These are phyloP conservation scores for Hyphopichia khmerensis DNA, from an alignment of 1,139 yeast species.

Conservation along the genomic window DNA sequence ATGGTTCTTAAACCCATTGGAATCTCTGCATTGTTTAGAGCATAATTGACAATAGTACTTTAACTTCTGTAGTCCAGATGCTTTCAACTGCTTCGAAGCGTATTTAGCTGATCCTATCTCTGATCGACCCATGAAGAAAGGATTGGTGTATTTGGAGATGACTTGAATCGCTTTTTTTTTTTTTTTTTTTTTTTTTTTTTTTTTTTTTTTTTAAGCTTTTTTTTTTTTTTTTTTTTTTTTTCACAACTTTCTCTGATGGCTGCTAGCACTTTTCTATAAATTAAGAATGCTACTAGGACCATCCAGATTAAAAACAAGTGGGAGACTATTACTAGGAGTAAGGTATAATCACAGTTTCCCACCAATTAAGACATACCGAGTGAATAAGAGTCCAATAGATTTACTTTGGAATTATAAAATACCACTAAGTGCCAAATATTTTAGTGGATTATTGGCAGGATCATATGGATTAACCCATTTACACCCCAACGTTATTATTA, in stretches of 20 bases:
- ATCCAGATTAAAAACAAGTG: neutral
- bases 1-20: conserved; percentile 92
- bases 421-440: conserved; percentile 30
- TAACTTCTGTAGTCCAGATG: conserved; percentile 82
- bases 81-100: conserved; percentile 73
- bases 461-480: conserved; percentile 34
- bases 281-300: neutral
- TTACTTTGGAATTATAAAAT: conserved; percentile 27
- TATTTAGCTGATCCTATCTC: conserved; percentile 84
- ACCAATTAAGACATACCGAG: conserved; percentile 7
- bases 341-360: neutral
- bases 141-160: neutral
- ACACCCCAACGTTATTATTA: conserved; percentile 35
- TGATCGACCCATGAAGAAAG: conserved; percentile 39
- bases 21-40: conserved; percentile 90
- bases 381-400: conserved; percentile 23
- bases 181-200: neutral
- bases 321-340: neutral
- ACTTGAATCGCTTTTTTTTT: neutral
- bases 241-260: neutral
- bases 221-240: neutral
- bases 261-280: too few species aligned
- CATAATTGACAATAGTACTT: conserved; percentile 91
- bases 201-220: neutral
- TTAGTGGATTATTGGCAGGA: conserved; percentile 22